These are phyloP conservation scores for Sphagnum fallax DNA, from an alignment of 228 moss, liverwort and hornwort genomes.

Conservation along the genomic window DNA sequence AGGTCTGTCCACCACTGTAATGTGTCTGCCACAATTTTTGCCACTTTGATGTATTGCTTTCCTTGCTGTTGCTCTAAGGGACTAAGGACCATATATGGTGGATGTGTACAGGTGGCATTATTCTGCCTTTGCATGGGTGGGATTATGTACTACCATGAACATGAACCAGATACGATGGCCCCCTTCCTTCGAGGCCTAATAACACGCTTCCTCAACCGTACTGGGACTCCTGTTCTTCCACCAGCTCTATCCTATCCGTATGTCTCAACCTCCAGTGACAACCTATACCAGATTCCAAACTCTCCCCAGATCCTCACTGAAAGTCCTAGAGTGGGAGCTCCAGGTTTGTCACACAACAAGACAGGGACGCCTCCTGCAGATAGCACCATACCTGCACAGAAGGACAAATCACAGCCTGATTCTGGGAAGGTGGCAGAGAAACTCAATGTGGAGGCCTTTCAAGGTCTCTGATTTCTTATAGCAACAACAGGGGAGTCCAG, in stretches of 20 bases:
- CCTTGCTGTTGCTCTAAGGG: background rate
- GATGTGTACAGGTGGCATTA: slow-evolving; percentile 46
- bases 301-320: background rate
- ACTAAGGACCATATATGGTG: no score
- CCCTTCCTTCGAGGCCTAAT: slow-evolving; percentile 79
- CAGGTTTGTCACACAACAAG: background rate
- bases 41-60: background rate
- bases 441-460: slow-evolving; percentile 33
- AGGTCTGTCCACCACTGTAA: no score
- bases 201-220: slow-evolving; percentile 69
- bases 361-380: slow-evolving; percentile 21
- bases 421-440: slow-evolving; percentile 17
- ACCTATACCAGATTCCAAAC: background rate
- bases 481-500: background rate
- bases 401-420: slow-evolving; percentile 1
- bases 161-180: slow-evolving; percentile 83
- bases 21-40: no score
- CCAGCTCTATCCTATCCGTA: slow-evolving; percentile 34
- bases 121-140: slow-evolving; percentile 87
- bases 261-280: slow-evolving; percentile 20
- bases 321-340: background rate
- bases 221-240: slow-evolving; percentile 59
- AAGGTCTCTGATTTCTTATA: slow-evolving; percentile 19
- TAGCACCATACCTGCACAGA: slow-evolving; percentile 1
- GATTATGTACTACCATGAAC: slow-evolving; percentile 88